Evolutionary conservation across 208 protist species (phyloP), one percentile per base, ranked within the genome.

Genomic region (Acanthamoeba sp.): DNA sequence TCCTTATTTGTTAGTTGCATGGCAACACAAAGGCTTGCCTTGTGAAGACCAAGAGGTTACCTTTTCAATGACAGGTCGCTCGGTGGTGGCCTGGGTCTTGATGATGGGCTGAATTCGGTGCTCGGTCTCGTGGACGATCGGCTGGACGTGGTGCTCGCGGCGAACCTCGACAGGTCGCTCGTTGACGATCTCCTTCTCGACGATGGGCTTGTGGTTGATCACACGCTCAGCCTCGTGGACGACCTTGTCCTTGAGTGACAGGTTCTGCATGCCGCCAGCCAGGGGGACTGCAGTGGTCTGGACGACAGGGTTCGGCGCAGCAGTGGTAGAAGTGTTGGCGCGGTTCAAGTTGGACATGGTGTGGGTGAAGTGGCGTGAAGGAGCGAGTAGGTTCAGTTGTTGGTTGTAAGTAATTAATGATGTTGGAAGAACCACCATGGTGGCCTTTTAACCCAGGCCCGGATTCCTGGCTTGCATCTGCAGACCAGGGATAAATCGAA

Each of bases 81-180:
- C 71, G 38, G 71, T 80, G 34, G 71, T 80, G 38, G 71, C 71
- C 71, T 80, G 20, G 2, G 71, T 80, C 71, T 80, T 80, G 71
- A 80, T 80, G 71, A 80, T 80, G 36, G 71, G 71, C 71, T 80
- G 71, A 45, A 80, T 48, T 32, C 71, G 71, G 36, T 80, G 71
- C 71, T 80, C 71, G 22, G 36, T 42, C 71, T 80, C 71, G 71
- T 80, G 71, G 22, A 80, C 27, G 71, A 80, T 80, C 2, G 71
- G 71, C 22, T 80, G 71, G 7, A 80, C 22, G 71, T 80, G 71
- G 38, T 80, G 71, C 71, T 80, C 71, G 36, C 71, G 71, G 1
- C 36, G 9, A 0, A 80, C 71, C 24, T 80, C 71, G 7, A 80
- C 3, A 9, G 36, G 14, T 22, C 22, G 32, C 71, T 80, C 71